A percentile compares a stretch with the other conserved stretches of the same genome.
Evolutionary conservation across 2,329 filamentous ascomycete species (phyloP).

Genomic region (Zymoseptoria tritici): DNA sequence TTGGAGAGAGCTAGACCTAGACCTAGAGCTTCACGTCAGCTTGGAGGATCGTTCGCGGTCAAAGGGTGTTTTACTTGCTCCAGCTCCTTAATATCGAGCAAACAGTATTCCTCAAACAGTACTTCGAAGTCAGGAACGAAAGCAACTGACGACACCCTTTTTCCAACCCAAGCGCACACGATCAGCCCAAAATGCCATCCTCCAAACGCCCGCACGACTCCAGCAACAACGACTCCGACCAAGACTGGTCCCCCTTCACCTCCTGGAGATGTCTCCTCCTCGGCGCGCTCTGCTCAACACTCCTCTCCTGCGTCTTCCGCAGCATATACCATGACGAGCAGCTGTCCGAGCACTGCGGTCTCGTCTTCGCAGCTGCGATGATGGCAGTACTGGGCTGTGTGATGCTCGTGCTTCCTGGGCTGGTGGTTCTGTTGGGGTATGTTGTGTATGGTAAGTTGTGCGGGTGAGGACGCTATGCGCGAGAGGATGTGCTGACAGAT

Average conservation of each 20-base stretch:
- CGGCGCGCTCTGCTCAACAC: neutral
- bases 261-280: neutral
- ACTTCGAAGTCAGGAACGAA: too few species aligned
- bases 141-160: too few species aligned
- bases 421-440: neutral
- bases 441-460: neutral
- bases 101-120: too few species aligned
- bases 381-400: neutral
- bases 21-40: too few species aligned
- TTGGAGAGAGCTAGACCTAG: too few species aligned
- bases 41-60: too few species aligned
- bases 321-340: neutral
- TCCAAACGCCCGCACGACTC: neutral
- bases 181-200: neutral
- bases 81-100: too few species aligned
- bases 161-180: too few species aligned
- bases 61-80: too few species aligned
- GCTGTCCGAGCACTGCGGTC: neutral
- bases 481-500: neutral
- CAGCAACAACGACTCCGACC: too few species aligned
- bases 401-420: neutral
- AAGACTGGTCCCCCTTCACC: neutral
- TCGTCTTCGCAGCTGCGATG: neutral
- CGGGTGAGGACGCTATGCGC: too few species aligned
- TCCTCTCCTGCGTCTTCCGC: neutral